Base-by-base conservation (phyloP, 805 yeast species). In the Maudiozyma turicensis region DNA sequence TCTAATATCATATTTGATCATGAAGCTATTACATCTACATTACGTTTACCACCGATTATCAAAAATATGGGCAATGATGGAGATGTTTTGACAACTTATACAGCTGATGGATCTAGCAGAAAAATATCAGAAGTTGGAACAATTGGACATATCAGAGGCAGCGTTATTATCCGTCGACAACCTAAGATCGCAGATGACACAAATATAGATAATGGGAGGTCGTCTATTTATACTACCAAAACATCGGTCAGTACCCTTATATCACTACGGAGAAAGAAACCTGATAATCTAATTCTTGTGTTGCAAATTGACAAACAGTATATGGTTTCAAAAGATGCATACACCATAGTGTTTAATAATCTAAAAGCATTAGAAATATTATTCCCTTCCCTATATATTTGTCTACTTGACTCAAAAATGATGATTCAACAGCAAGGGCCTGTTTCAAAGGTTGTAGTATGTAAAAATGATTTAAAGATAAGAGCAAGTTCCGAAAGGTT, bases 1-100 rank as follows among this genome's bases (percentile, higher is more conserved):
- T 50, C 52, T 43, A 67, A 64, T 5, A 53, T 68, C 13, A 49
- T 51, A 7, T 68, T 70, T 47, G 53, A 62, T 47, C 59, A 63
- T 4, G 38, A 46, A 7, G 59, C 56, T 43, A 51, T 70, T 29
- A 64, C 71, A 3, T 65, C 69, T 1, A 64, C 69, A 0, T 46
- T 69, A 32, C 57, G 59, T n/a, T 14, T 54, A 8, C 62, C 61
- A 2, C 54, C 56, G 5, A 49, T 56, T 2, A 48, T 54, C 10
- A 50, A 48, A 15, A 49, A 50, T 14, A 40, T 48, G 10, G 14
- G 46, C 1, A 10, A 34, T 2, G 47, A 50, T 43, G 29, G 38
- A 15, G 47, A 51, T 14, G 49, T 43, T 43, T 40, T 43, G 5
- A 48, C 43, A 1, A 55, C 64, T 1, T 54, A 55, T 31, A 50